Evolutionary conservation across 306 rosid genomes (phyloP), one percentile per base, ranked within the genome.

Genomic region (Begonia peltatifolia): DNA sequence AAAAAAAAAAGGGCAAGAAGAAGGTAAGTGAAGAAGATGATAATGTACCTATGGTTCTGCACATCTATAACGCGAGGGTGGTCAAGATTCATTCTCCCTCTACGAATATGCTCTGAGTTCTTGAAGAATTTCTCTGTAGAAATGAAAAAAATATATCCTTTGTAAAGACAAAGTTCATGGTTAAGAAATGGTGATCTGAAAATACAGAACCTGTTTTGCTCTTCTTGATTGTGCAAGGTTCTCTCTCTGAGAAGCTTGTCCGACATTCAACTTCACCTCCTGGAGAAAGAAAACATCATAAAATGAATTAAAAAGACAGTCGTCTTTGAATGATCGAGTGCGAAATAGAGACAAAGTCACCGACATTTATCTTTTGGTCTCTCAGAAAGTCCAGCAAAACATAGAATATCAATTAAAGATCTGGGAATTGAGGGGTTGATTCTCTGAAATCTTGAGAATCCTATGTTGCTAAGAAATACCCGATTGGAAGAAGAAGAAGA

Each of bases 1-100:
- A 61, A 6, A 63, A 25, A 63, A 25, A 72, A 13, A 55, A 12
- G 60, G 42, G 57, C 12, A 12, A 53, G 60, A 60, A 41, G 50
- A 53, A 55, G 25, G 52, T 57, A 58, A 53, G 50, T 66, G 46
- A 47, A 22, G 30, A 35, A 41, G 47, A 9, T 6, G 41, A 12
- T 30, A 30, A 30, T 38, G 30, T 67, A 92, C 99, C 93, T 92
- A 56, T 92, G 54, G 76, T 86, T 92, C 67, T 92, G 96, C 65
- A 92, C 99, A 67, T 92, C 99, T 35, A 92, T 79, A 47, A 92
- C 83, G 67, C 96, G 81, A 63, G 99, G 99, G 62, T 83, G 93
- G 42, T 92, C 99, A 44, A 92, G 99, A 76, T 92, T 86, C 96
- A 86, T 92, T 75, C 67, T 79, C 57, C 74, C 66, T 59, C 94